Conservation (phyloP, 345 rosid genomes). For the Streptanthus diversifolius region DNA sequence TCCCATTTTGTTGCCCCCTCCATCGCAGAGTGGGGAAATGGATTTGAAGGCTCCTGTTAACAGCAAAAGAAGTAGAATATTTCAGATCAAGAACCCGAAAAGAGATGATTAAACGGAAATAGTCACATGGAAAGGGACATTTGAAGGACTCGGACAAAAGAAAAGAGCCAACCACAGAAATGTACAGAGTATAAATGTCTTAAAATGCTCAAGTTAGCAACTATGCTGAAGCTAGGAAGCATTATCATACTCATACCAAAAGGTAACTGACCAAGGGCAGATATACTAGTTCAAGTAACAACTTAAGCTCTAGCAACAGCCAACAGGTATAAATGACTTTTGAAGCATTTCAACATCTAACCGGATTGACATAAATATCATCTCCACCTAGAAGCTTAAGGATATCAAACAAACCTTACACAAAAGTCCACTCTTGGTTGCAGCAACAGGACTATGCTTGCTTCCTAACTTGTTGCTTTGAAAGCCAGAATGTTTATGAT, state of each 20-base stretch:
- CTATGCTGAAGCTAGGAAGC: not conserved
- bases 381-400: not conserved
- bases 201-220: not conserved
- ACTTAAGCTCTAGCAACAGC: not conserved
- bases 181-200: not conserved
- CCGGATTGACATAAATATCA: not conserved
- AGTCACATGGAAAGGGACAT: not conserved
- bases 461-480: not conserved
- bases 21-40: slow-evolving; percentile 60
- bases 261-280: not conserved
- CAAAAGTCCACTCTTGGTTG: slow-evolving; percentile 7
- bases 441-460: not conserved
- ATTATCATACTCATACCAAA: not conserved
- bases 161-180: not conserved
- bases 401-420: slow-evolving; percentile 20
- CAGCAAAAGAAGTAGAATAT: not conserved
- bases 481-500: slow-evolving; percentile 16
- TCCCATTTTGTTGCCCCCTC: slow-evolving; percentile 90
- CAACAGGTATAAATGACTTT: not conserved
- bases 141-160: not conserved
- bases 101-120: not conserved
- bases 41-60: slow-evolving; percentile 57
- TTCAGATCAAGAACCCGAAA: slow-evolving; percentile 8
- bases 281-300: not conserved
- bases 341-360: not conserved